Base-by-base conservation (phyloP, 306 rosid genomes). In the Corylus heterophylla region DNA sequence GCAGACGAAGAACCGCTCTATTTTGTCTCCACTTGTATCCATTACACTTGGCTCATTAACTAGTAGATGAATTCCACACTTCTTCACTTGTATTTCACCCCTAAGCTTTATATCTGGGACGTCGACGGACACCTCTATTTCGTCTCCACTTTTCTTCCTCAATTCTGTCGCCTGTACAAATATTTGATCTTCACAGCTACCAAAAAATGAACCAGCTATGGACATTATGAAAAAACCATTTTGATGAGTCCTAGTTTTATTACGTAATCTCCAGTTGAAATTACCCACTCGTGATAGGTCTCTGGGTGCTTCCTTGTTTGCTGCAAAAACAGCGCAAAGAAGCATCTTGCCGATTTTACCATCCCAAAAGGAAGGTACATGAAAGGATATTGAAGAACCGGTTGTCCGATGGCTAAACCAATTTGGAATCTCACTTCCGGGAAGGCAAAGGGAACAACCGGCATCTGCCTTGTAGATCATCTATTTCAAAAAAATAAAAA, bases 151-250 rank as follows among this genome's bases (percentile, higher is more conserved):
- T 50, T 11, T 1, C 16, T 2, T 1, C 18, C 12, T 18, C 3
- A 11, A 2, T 12, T 0, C 16, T 4, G 4, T 0, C 3, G 3
- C 5, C 12, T 0, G 1, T 50, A 12, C 54, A 3, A 2, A 50
- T 3, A 1, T 16, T 0, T 50, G 5, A 2, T 50, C 16, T 16
- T 50, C 16, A 12, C 2, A 50, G 16, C 44, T 3, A 0, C 44
- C 10, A 50, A 4, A 11, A 13, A 12, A 12, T 0, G 0, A 22
- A 22, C 25, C 12, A 2, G 35, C 35, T 31, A 1, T 31, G 35
- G 35, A 31, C 12, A 1, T 0, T 11, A 12, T 12, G 2, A 3
- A 12, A 3, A 12, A 1, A 0, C 2, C 16, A 3, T 17, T 12
- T 12, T 3, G 2, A 3, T 31, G 35, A 31, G 35, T 31, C 2